Percentiles rank a stretch among this genome's conserved stretches.
These are phyloP conservation scores for Penicillium brasilianum DNA, from an alignment of 2,329 filamentous ascomycete species.

Conservation along the genomic window DNA sequence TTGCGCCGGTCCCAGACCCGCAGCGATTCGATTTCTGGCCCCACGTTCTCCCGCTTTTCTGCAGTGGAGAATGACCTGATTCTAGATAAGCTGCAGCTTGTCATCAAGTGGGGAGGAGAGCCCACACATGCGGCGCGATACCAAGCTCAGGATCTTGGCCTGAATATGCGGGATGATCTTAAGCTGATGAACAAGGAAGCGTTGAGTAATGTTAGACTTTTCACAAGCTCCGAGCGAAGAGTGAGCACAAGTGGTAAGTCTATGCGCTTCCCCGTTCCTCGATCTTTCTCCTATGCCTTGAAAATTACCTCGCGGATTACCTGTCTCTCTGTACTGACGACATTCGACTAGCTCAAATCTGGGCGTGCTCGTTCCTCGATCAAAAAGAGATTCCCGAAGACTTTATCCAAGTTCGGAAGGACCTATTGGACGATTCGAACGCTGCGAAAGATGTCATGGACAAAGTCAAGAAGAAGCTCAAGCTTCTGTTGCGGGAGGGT, in stretches of 20 bases:
- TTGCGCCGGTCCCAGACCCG: slow-evolving; percentile 61
- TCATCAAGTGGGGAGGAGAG: slow-evolving; percentile 99
- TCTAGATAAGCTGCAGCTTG: slow-evolving; percentile 92
- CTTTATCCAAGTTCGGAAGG: slow-evolving; percentile 89
- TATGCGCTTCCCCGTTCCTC: not conserved
- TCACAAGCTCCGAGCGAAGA: slow-evolving; percentile 91
- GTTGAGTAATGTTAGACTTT: slow-evolving; percentile 89
- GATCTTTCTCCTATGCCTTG: slow-evolving; percentile 15
- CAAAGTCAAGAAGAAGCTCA: slow-evolving; percentile 99
- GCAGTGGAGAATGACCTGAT: slow-evolving; percentile 91
- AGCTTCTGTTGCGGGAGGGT: slow-evolving; percentile 88
- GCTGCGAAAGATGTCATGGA: slow-evolving; percentile 99
- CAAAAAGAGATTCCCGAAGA: slow-evolving; percentile 83
- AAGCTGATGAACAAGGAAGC: slow-evolving; percentile 91
- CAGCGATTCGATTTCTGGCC: slow-evolving; percentile 84
- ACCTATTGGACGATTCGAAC: slow-evolving; percentile 95
- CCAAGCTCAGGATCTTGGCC: slow-evolving; percentile 90
- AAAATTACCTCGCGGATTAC: not conserved
- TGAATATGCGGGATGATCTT: slow-evolving; percentile 95
- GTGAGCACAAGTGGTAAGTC: slow-evolving; percentile 78
- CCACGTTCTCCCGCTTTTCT: slow-evolving; percentile 92
- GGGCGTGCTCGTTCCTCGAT: slow-evolving; percentile 85
- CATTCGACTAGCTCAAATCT: slow-evolving; percentile 76
- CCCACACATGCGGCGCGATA: slow-evolving; percentile 97
- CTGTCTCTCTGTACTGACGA: slow-evolving; percentile 7